Percentiles rank a stretch among this genome's conserved stretches.
phyloP scores from a whole-genome alignment of 768 basidiomycete genomes.

The Rhodotorula kratochvilovae region DNA sequence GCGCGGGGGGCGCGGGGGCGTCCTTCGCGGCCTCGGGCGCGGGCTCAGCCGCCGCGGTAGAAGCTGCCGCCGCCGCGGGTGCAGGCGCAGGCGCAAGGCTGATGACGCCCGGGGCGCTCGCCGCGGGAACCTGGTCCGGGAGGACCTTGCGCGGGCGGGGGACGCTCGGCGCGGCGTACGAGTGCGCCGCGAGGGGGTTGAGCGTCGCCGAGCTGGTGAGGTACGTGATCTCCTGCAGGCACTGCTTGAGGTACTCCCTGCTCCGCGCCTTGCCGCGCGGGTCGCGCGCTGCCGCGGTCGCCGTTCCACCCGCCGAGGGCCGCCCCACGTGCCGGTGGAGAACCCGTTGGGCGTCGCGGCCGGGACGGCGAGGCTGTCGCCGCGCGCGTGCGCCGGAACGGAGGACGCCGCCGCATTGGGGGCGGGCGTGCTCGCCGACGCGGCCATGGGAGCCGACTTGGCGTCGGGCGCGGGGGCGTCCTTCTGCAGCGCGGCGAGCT shows the following conservation, averaged over 20 bases:
- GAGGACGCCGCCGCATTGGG: neutral
- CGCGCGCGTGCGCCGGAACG: neutral
- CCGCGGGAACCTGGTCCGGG: conserved; percentile 28
- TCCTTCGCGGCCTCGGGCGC: too few species aligned
- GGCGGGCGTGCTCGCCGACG: conserved; percentile 51
- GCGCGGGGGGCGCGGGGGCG: neutral
- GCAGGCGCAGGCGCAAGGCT: conserved; percentile 1
- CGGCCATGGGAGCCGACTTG: conserved; percentile 54
- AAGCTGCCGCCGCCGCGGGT: neutral
- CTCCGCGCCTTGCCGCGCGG: conserved; percentile 93
- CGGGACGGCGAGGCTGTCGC: neutral
- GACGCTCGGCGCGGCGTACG: conserved; percentile 36
- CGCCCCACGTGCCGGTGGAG: conserved; percentile 6
- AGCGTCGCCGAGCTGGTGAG: conserved; percentile 93
- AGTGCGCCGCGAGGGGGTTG: conserved; percentile 61
- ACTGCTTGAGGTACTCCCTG: conserved; percentile 96
- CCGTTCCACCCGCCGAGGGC: neutral
- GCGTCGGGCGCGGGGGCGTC: conserved; percentile 1
- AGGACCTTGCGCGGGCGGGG: conserved; percentile 37
- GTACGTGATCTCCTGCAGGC: conserved; percentile 96
- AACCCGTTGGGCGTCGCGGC: conserved; percentile 1
- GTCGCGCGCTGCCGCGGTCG: conserved; percentile 72
- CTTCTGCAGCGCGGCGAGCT: conserved; percentile 59
- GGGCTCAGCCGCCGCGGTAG: neutral
- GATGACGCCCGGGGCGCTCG: conserved; percentile 21